phyloP scores from a whole-genome alignment of 805 yeast species.

The Diddensiella transvaalensis region DNA sequence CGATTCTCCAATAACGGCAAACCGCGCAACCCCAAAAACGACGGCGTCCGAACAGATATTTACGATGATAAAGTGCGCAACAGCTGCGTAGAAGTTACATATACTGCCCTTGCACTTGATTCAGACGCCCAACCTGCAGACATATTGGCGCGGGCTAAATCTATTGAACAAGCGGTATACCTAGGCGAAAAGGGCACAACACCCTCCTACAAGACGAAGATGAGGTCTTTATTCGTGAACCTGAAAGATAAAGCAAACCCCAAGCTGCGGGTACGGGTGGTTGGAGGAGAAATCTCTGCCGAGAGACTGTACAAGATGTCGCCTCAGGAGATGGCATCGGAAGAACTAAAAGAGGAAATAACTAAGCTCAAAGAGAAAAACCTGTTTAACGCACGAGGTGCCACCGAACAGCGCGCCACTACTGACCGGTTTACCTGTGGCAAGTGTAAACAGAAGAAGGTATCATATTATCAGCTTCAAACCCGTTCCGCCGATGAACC shows the following conservation, averaged over 20 bases:
- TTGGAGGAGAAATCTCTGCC: constrained; percentile 64
- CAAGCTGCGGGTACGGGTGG: constrained; percentile 66
- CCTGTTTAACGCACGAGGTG: constrained; percentile 95
- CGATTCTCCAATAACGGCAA: constrained; percentile 44
- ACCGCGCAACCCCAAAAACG: constrained; percentile 77
- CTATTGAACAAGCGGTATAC: constrained; percentile 71
- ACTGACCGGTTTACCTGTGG: constrained; percentile 97
- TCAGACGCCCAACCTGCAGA: constrained; percentile 56
- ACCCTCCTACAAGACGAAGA: constrained; percentile 68
- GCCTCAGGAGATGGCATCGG: constrained; percentile 96
- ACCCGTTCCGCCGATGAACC: constrained; percentile 99
- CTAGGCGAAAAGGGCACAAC: constrained; percentile 51
- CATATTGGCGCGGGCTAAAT: constrained; percentile 60
- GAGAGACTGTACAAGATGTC: constrained; percentile 69
- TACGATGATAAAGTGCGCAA: constrained; percentile 80
- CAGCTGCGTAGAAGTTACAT: constrained; percentile 75
- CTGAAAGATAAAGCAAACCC: constrained; percentile 88
- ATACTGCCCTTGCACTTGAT: constrained; percentile 85
- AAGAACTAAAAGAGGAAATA: constrained; percentile 76
- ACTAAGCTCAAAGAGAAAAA: constrained; percentile 84
- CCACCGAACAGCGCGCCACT: constrained; percentile 90
- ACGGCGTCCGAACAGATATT: constrained; percentile 66
- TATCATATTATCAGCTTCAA: constrained; percentile 95
- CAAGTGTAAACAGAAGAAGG: constrained; percentile 95
- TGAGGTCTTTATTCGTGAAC: constrained; percentile 83